Evolutionary conservation across 2,329 filamentous ascomycete species (phyloP), one percentile per base, ranked within the genome.

Genomic region (Teratosphaeria epicoccoides): DNA sequence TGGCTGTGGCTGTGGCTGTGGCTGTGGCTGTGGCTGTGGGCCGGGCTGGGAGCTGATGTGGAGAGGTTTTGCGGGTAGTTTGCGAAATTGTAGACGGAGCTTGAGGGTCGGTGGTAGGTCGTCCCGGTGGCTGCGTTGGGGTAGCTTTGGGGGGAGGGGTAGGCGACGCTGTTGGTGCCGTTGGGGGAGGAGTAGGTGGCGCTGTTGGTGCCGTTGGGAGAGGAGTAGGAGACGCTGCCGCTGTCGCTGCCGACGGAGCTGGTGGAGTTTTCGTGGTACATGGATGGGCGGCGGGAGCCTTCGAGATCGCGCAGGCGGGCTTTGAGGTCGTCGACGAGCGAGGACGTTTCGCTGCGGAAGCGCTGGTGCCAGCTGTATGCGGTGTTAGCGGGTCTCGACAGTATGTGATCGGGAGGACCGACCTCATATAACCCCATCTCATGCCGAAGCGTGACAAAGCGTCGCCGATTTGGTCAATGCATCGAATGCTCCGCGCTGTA

Each of bases 341-440:
- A 53, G 1, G 68, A 64, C 0, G 72, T 72, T 50, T 75, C 73
- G 20, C 65, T 67, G 53, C 73, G 71, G 57, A 75, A 76, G 14
- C 72, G 70, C 49, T 75, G 72, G 17, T 70, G 72, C 73, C 73
- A 76, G 57, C 72, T 66, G 46, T 6, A 43, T 28, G 33, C n/a
- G n/a, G n/a, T 17, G 53, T 57, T 43, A 57, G 52, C 45, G 11
- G 23, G 2, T 17, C n/a, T 40, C 43, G 7, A 44, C 12, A 6
- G 12, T 4, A 11, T 11, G 6, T 20, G 20, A 17, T 20, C 28
- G 17, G 14, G 20, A 9, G 5, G 5, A 53, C 62, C 52, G 48
- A 64, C 63, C 63, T 72, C 52, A 73, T 73, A 56, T 73, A 74
- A 24, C 74, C 74, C 59, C 74, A 76, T 12, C 73, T 66, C 20